Evolutionary conservation across 192 early-diverging fungal genomes (phyloP).

Genomic region (Lunasporangiospora selenospora): DNA sequence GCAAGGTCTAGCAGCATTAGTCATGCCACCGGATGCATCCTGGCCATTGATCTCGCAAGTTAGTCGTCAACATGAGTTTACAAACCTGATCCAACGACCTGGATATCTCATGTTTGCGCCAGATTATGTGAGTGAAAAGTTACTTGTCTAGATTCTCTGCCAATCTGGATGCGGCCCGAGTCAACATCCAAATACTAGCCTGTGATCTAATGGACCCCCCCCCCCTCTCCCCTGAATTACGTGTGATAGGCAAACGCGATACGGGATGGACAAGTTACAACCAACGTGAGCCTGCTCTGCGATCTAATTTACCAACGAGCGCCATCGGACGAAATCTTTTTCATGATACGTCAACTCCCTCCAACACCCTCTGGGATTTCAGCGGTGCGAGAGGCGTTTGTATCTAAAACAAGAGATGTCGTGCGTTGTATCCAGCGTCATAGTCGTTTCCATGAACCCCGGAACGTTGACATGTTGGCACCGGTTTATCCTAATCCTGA

Average conservation of each 20-base stretch:
- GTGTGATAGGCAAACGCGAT: conserved; percentile 63
- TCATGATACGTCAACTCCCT: conserved; percentile 56
- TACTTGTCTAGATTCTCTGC: conserved; percentile 49
- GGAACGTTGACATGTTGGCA: conserved; percentile 23
- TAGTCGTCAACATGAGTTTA: conserved; percentile 60
- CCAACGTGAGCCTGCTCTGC: conserved; percentile 67
- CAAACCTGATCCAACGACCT: conserved; percentile 52
- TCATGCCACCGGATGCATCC: conserved; percentile 74
- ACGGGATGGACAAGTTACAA: conserved; percentile 65
- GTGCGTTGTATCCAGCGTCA: conserved; percentile 59
- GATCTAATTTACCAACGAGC: conserved; percentile 78
- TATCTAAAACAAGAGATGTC: conserved; percentile 57
- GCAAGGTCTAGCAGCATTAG: conserved; percentile 53
- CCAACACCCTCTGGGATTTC: conserved; percentile 47
- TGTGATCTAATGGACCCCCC: conserved; percentile 38
- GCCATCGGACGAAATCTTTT: conserved; percentile 70
- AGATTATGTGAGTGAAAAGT: conserved; percentile 52
- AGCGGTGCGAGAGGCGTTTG: conserved; percentile 56
- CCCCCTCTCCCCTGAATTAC: conserved; percentile 48
- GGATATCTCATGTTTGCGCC: conserved; percentile 56
- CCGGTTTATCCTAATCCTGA: conserved; percentile 22
- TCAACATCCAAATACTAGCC: neutral
- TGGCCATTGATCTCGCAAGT: conserved; percentile 83
- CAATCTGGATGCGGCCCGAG: conserved; percentile 46
- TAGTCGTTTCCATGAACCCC: conserved; percentile 60